These are phyloP conservation scores for Malus sylvestris DNA, from an alignment of 306 rosid species.

Conservation along the genomic window DNA sequence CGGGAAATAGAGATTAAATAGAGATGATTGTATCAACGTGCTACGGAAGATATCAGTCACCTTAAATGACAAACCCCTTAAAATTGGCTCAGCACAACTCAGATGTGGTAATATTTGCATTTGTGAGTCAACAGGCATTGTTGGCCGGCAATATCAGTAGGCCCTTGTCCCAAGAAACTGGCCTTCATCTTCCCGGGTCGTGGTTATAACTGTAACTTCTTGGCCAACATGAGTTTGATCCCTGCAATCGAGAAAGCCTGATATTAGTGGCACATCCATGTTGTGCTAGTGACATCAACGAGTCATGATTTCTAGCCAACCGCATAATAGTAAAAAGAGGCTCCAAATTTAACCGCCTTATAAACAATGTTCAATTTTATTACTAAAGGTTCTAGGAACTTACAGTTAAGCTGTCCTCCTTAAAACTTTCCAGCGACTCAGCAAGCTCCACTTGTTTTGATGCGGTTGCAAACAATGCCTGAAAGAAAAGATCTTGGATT, in stretches of 20 bases:
- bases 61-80: slow-evolving; percentile 22
- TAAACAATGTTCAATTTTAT: background rate
- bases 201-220: slow-evolving; percentile 34
- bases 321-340: background rate
- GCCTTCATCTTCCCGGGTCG: slow-evolving; percentile 38
- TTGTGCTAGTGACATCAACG: background rate
- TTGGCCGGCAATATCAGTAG: slow-evolving; percentile 20
- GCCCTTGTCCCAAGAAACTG: slow-evolving; percentile 13
- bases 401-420: slow-evolving; percentile 49
- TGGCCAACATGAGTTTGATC: slow-evolving; percentile 72
- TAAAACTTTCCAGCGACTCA: slow-evolving; percentile 68
- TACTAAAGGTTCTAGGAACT: slow-evolving; percentile 26
- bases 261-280: slow-evolving; percentile 8
- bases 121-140: slow-evolving; percentile 23
- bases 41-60: slow-evolving; percentile 23
- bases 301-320: background rate
- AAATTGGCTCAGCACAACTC: slow-evolving; percentile 17
- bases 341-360: no score
- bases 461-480: slow-evolving; percentile 85
- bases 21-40: background rate
- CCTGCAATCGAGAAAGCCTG: slow-evolving; percentile 40
- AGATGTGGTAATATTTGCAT: slow-evolving; percentile 18
- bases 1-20: background rate
- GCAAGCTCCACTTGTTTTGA: slow-evolving; percentile 94
- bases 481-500: slow-evolving; percentile 8